Percentiles rank a stretch among this genome's conserved stretches.
These are phyloP conservation scores for sunflower (Helianthus annuus) DNA, from an alignment of 129 eudicot genomes.

Conservation along the genomic window HanXRQr2.0-SUNRISE NC_035442.2:142584725-142585224, in stretches of 20 bases:
- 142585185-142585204: neutral
- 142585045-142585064: slow-evolving; percentile 24
- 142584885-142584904: slow-evolving; percentile 14
- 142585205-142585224: slow-evolving; percentile 12
- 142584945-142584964: slow-evolving; percentile 99
- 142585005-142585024: slow-evolving; percentile 99
- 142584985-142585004: slow-evolving; percentile 99
- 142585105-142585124: no score
- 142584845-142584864: no score
- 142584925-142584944: slow-evolving; percentile 56
- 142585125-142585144: no score
- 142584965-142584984: slow-evolving; percentile 95
- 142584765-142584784: no score
- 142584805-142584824: no score
- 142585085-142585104: no score
- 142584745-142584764: no score
- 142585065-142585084: slow-evolving; percentile 9
- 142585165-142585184: neutral
- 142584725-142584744: no score
- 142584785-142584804: no score
- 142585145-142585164: no score
- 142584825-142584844: no score
- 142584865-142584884: no score
- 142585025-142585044: slow-evolving; percentile 37
- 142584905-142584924: slow-evolving; percentile 6